Evolutionary conservation across 257 asterid species (phyloP), one percentile per base, ranked within the genome.

Genomic region (Solanum virginianum): DNA sequence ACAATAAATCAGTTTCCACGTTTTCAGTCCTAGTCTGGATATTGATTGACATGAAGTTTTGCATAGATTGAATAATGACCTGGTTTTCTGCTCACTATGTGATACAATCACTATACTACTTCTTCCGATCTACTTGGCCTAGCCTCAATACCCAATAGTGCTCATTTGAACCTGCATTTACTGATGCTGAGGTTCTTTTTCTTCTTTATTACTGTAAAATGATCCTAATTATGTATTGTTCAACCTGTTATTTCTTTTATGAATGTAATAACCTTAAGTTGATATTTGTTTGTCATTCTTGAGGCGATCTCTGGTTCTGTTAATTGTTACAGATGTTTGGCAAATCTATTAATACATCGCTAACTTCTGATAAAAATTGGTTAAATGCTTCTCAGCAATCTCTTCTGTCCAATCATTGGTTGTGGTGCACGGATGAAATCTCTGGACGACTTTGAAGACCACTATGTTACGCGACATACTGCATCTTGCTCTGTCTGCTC

Each of bases 401-500:
- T 91, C 65, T 86, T 87, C 86, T 96, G 99, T 90, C 98, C 98
- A 16, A 91, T 96, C 85, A 96, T 90, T 75, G 97, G 98, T 65
- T 96, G 99, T 88, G 92, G 98, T 80, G 94, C 93, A 39, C 81
- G 54, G 86, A 85, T 94, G 89, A 89, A 89, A 75, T 92, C 92
- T 74, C 87, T 95, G 91, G 97, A 92, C 83, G 97, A 92, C 87
- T 96, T 96, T 85, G 99, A 96, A 90, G 94, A 92, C 87, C 99
- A 96, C 86, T 93, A 96, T 70, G 88, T 83, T 84, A 92, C 99
- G 80, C 94, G 98, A n/a, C 98, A 96, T 85, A 89, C 87, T 84
- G 95, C 99, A 87, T 93, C 98, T 87, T 96, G 99, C 90, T 93
- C 99, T 4, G 93, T 93, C 85, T 96, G 99, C 92, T 91, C 97